Base-by-base conservation (phyloP, 2,329 filamentous ascomycete species). In the Xylaria hypoxylon region DNA sequence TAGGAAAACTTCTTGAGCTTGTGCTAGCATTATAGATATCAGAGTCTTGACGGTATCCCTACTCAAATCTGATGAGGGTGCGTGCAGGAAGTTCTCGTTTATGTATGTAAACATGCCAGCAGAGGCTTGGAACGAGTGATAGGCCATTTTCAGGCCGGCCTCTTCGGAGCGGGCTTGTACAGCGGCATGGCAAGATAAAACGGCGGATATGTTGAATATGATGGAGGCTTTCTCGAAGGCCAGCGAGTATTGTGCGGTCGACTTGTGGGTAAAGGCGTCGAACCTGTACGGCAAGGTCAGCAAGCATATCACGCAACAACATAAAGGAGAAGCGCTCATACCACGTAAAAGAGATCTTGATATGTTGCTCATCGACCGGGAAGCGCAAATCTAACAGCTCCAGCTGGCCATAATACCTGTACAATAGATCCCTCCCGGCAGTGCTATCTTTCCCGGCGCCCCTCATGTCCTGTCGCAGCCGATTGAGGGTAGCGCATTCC, bases 61-160 rank as follows among this genome's bases (percentile, higher is more conserved):
- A 78, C 94, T 98, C 53, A 99, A 82, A 76, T 99, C 96, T n/a
- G 93, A 94, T 8, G 94, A 97, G 0, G 96, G 96, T 1, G 96
- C 96, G 76, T 99, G 96, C 40, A 99, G 84, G 78, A 99, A 99
- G 82, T 99, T 99, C 81, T 99, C 96, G 80, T 99, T 99, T 83
- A 99, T 99, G 76, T 99, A 99, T 59, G 95, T 98, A 80, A 98
- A 99, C 96, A 99, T 99, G 82, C 96, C 96, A 10, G 96, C 96
- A 7, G 95, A 94, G 45, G 96, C 96, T 80, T 99, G 96, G 82
- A 98, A 98, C 22, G 94, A 97, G 80, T 99, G 95, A 78, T 98
- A 99, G 19, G 96, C 93, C 15, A 94, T 95, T 82, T 99, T 99
- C 77, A 98, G 87, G 38, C 95, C 95, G 5, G 92, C 87, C 76